These are phyloP conservation scores for Colletotrichum lupini DNA, from an alignment of 2,329 filamentous ascomycete species.

Conservation along the genomic window DNA sequence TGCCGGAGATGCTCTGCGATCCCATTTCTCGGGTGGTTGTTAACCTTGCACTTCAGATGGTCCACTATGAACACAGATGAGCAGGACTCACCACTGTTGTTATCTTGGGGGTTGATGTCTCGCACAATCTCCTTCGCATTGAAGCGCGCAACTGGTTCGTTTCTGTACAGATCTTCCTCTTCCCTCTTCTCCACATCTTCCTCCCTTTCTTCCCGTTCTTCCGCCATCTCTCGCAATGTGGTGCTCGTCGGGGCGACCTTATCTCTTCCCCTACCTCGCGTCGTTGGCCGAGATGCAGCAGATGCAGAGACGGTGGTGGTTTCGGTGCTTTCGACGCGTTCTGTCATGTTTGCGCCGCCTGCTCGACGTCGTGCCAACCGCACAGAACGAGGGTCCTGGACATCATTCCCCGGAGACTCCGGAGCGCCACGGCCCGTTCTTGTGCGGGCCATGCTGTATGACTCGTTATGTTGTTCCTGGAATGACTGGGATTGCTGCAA, in stretches of 20 bases:
- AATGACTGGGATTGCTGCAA: background rate
- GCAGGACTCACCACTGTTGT: conserved; percentile 22
- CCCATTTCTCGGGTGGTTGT: conserved; percentile 9
- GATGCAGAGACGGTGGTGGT: background rate
- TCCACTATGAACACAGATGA: background rate
- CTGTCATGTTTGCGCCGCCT: background rate
- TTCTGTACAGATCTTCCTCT: background rate
- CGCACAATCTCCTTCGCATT: conserved; percentile 10
- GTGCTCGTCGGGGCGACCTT: background rate
- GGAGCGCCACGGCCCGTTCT: conserved; percentile 10
- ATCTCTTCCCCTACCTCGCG: conserved; percentile 1
- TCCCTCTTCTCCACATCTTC: background rate
- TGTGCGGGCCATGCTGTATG: conserved; percentile 21
- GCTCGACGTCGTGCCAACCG: conserved; percentile 18
- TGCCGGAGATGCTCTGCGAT: conserved; percentile 8
- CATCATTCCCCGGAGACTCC: background rate
- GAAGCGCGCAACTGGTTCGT: conserved; percentile 6
- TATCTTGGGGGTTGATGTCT: conserved; percentile 27
- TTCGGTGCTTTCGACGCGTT: background rate
- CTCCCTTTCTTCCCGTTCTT: background rate
- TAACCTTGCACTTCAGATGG: background rate
- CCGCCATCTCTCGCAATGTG: background rate
- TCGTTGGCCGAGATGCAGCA: background rate
- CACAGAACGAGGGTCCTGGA: background rate
- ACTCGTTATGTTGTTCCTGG: background rate